These are phyloP conservation scores for Spatholobus suberectus DNA, from an alignment of 306 rosid genomes.

Conservation along the genomic window DNA sequence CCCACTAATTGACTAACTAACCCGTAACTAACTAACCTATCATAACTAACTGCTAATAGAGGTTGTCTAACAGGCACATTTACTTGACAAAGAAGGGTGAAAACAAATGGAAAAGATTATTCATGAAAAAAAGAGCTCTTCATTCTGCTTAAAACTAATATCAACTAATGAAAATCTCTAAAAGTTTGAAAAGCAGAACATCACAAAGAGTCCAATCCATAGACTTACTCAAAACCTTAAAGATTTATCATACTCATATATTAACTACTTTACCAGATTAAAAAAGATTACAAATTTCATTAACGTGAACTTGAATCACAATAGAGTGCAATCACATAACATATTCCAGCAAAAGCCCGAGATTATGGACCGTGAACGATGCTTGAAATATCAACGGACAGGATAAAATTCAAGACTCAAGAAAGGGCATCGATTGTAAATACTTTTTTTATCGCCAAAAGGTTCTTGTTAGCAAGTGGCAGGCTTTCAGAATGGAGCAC, in stretches of 20 bases:
- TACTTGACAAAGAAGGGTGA: neutral
- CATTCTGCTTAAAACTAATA: neutral
- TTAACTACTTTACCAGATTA: neutral
- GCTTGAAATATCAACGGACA: neutral
- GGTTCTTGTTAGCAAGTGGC: neutral
- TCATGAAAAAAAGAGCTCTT: neutral
- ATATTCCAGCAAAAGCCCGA: neutral
- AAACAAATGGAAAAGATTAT: neutral
- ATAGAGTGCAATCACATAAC: neutral
- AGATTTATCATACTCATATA: neutral
- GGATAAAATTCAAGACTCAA: neutral
- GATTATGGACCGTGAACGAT: neutral
- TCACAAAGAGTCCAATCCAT: neutral
- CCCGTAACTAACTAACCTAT: neutral
- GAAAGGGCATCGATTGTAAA: neutral
- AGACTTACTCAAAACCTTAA: conserved; percentile 3
- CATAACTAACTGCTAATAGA: neutral
- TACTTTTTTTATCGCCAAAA: neutral
- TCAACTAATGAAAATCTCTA: neutral
- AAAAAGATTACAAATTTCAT: neutral
- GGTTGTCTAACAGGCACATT: neutral
- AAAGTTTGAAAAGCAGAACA: conserved; percentile 15
- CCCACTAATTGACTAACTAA: neutral
- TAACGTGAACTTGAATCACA: neutral
- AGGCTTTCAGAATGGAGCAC: neutral